Evolutionary conservation across 2,329 filamentous ascomycete genomes (phyloP), one percentile per base, ranked within the genome.

Genomic region (Neospermospora avenae): DNA sequence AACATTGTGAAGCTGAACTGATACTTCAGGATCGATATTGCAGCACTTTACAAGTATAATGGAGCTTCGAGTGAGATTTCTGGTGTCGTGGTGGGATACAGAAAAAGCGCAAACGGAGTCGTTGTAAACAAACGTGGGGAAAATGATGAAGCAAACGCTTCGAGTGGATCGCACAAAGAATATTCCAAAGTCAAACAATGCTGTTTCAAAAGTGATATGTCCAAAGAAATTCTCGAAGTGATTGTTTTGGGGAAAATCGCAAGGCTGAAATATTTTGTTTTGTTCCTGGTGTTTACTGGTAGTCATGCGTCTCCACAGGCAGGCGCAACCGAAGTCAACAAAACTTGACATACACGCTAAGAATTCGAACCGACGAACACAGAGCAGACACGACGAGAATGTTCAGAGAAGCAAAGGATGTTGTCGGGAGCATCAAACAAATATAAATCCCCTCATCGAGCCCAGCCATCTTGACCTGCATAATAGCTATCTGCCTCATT

Each of bases 1-100:
- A 67, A 56, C 66, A 68, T 68, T n/a, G 3, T 55, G 62, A 52
- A 13, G 46, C 11, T 35, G 34, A 41, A 42, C 34, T 34, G 18
- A 51, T 51, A 31, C 28, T 49, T 49, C 18, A 31, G 16, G 48
- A 51, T 14, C 18, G 28, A 18, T 22, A 20, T 3, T 34, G 4
- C 16, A 24, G 48, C 28, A 37, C 35, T 28, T 35, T 25, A 18
- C 44, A 20, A 11, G 37, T 22, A 28, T 14, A 34, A 49, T n/a
- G 8, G 37, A 16, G 28, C 28, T 31, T 31, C 39, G 20, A 22
- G 7, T 22, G n/a, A n/a, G 14, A 16, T 16, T 3, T 18, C 18
- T 7, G 39, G 4, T 4, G n/a, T 42, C n/a, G 4, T 42, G n/a
- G n/a, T 18, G 39, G 18, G 39, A n/a, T n/a, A 41, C n/a, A 14